Base-by-base conservation (phyloP, 2,329 filamentous ascomycete species). In the Fusarium oxysporum region DNA sequence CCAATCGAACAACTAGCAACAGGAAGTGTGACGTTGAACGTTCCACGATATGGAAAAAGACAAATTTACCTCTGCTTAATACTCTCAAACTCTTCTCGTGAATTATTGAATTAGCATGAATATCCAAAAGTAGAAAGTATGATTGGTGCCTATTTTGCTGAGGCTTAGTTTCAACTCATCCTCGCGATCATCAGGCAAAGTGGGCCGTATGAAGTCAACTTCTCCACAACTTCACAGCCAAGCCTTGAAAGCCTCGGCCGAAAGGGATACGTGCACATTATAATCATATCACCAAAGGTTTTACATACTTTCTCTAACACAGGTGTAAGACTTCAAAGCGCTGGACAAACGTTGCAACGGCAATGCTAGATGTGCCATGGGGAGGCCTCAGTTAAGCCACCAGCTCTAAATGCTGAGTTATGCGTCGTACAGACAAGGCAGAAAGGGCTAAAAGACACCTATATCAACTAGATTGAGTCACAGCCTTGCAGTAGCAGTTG, bases 311-410 rank as follows among this genome's bases (percentile, higher is more conserved):
- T 32, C 23, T 51, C 40, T 23, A 25, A 40, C 30, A 38, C 9
- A 41, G 10, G 14, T 33, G 25, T 35, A 40, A 38, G 25, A 30
- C 28, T 19, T 51, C 17, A 44, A 59, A n/a, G 37, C 7, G 33
- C 38, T 43, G 19, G 28, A 13, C 17, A 23, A 16, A 25, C 19
- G 32, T 44, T 40, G 41, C 30, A 17, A 30, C 17, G 12, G 21
- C 28, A 23, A 35, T 48, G 33, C 43, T 17, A 40, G 32, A 57
- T 44, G 35, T 33, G 50, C 44, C 41, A 28, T 54, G 58, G 57
- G 60, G 75, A 77, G 75, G 75, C 75, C 75, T 77, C 75, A 71
- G 68, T 65, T 59, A 53, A 58, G 50, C 40, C 37, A 54, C 51
- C 25, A 53, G 48, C 30, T 63, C 32, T 43, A 32, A 67, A 35